Evolutionary conservation across 352 stramenopile species (phyloP).

Genomic region (Phytopythium delawarense): DNA sequence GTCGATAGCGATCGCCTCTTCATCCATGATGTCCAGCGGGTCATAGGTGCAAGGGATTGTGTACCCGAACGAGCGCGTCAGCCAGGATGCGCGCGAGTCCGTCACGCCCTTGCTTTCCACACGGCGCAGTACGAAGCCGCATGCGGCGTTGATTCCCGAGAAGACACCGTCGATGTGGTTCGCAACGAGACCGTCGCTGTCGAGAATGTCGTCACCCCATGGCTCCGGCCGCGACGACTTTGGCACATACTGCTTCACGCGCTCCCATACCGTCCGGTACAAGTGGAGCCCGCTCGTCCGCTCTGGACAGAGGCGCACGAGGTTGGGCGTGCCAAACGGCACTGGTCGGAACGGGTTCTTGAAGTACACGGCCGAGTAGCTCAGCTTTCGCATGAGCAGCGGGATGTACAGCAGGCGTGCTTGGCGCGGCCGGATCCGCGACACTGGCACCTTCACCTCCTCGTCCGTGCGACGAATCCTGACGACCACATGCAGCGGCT

Average conservation of each 20-base stretch:
- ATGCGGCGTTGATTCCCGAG: conserved; percentile 60
- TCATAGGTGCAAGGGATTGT: conserved; percentile 79
- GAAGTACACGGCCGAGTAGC: conserved; percentile 85
- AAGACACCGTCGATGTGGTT: conserved; percentile 85
- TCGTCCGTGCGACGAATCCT: conserved; percentile 65
- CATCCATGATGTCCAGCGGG: conserved; percentile 73
- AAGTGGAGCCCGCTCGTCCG: conserved; percentile 74
- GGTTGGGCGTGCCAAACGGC: conserved; percentile 82
- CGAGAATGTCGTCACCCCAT: conserved; percentile 25
- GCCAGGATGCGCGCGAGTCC: conserved; percentile 71
- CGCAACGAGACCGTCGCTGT: conserved; percentile 28
- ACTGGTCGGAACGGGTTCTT: conserved; percentile 87
- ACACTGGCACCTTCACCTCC: conserved; percentile 67
- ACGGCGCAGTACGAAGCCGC: conserved; percentile 73
- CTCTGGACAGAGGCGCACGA: conserved; percentile 84
- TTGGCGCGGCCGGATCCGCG: conserved; percentile 60
- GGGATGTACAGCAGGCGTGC: conserved; percentile 75
- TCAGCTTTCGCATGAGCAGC: conserved; percentile 80
- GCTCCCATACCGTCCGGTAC: conserved; percentile 79
- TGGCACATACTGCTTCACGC: conserved; percentile 75
- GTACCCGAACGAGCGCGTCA: conserved; percentile 75
- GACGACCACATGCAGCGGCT: conserved; percentile 50
- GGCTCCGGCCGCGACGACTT: conserved; percentile 31
- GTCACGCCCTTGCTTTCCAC: conserved; percentile 84
- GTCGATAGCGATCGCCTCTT: conserved; percentile 85